These are phyloP conservation scores for Skeletonema menzelii DNA, from an alignment of 108 stramenopile species.

Conservation along the genomic window DNA sequence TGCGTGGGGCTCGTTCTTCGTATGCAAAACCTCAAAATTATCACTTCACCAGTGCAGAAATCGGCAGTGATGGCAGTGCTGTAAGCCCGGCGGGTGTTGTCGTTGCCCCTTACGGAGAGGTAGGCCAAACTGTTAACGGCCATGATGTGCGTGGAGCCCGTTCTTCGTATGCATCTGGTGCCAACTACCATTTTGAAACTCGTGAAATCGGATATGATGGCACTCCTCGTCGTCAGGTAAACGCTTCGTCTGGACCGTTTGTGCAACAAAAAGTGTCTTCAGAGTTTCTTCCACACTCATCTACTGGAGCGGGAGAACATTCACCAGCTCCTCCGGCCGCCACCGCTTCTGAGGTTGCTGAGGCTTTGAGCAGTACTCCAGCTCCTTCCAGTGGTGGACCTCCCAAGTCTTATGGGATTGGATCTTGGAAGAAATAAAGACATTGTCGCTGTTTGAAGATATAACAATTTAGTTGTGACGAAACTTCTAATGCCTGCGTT, in stretches of 20 bases:
- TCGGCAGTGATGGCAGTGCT: background rate
- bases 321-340: background rate
- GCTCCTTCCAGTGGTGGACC: background rate
- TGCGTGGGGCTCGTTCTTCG: background rate
- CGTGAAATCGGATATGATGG: background rate
- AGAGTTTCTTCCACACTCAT: conserved; percentile 20
- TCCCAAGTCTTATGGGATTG: background rate
- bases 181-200: conserved; percentile 2
- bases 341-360: background rate
- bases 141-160: background rate
- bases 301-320: conserved; percentile 13
- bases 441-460: background rate
- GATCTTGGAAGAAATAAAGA: conserved; percentile 5
- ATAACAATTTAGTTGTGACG: background rate
- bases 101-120: background rate
- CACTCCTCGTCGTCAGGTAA: background rate
- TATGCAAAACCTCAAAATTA: background rate
- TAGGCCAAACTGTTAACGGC: background rate
- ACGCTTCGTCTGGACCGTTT: background rate
- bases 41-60: background rate
- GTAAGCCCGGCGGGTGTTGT: background rate
- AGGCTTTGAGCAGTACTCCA: background rate
- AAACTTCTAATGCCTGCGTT: background rate
- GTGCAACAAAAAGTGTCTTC: background rate
- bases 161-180: background rate